phyloP scores from a whole-genome alignment of 192 early-diverging fungal species.

The Backusella luteola region DNA sequence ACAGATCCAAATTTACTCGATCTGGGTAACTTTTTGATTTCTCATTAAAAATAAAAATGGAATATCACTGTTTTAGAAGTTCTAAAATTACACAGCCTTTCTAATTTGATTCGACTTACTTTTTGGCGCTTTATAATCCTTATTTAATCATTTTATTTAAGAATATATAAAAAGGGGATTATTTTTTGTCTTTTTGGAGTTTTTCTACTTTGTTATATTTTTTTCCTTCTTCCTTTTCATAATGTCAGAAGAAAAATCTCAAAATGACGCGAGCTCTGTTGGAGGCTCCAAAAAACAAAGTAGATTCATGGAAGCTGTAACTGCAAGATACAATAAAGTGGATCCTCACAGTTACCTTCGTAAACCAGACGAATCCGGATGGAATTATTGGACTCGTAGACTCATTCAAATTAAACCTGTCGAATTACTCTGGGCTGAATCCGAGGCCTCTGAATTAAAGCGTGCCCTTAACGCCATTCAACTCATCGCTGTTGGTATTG shows the following conservation, averaged over 20 bases:
- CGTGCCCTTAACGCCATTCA: slow-evolving; percentile 15
- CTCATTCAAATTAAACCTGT: slow-evolving; percentile 31
- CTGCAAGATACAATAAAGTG: slow-evolving; percentile 15
- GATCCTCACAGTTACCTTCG: slow-evolving; percentile 30
- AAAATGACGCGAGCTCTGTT: background rate
- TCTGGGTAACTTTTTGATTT: background rate
- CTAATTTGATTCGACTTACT: slow-evolving; percentile 1
- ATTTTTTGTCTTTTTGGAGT: background rate
- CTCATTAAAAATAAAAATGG: background rate
- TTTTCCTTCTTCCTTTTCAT: background rate
- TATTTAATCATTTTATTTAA: background rate
- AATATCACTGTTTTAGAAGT: background rate
- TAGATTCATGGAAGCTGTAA: background rate
- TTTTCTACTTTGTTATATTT: background rate
- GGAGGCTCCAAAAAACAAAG: background rate
- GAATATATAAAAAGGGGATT: background rate
- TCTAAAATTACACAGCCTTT: background rate
- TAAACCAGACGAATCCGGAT: slow-evolving; percentile 11
- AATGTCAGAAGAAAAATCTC: background rate
- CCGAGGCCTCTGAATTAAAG: slow-evolving; percentile 20
- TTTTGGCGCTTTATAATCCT: background rate
- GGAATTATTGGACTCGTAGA: slow-evolving; percentile 17
- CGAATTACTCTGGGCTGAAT: slow-evolving; percentile 23
- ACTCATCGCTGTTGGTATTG: slow-evolving; percentile 29
- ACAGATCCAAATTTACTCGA: background rate